phyloP scores from a whole-genome alignment of 192 early-diverging fungal species.

The Coemansia sp. region DNA sequence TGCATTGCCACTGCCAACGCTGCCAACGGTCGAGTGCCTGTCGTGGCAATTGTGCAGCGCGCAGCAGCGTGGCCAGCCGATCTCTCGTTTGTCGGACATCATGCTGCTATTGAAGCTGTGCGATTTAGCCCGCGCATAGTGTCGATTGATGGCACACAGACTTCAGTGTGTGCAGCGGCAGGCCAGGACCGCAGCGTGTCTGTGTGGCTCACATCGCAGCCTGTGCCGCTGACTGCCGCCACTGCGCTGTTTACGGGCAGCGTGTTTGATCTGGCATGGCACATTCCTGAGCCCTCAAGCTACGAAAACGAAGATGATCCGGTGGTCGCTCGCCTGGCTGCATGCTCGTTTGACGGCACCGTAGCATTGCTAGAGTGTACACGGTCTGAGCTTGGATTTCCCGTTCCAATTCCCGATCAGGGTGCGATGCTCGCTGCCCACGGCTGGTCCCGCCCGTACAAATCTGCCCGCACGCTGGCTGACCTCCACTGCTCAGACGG shows the following conservation, averaged over 20 bases:
- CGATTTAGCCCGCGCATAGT: slow-evolving; percentile 87
- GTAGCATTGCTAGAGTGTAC: slow-evolving; percentile 74
- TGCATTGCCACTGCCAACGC: slow-evolving; percentile 89
- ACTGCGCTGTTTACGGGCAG: slow-evolving; percentile 78
- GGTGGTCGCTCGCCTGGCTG: slow-evolving; percentile 60
- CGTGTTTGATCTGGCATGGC: slow-evolving; percentile 86
- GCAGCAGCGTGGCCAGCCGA: slow-evolving; percentile 72
- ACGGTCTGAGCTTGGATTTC: slow-evolving; percentile 66
- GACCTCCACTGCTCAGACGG: not conserved
- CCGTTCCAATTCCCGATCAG: slow-evolving; percentile 64
- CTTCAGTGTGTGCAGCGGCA: slow-evolving; percentile 79
- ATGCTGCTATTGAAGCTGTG: slow-evolving; percentile 82
- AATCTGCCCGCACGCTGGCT: slow-evolving; percentile 1
- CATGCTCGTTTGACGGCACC: slow-evolving; percentile 90
- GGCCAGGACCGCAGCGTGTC: slow-evolving; percentile 86
- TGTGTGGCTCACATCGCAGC: slow-evolving; percentile 81
- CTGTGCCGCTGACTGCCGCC: slow-evolving; percentile 68
- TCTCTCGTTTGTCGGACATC: slow-evolving; percentile 85
- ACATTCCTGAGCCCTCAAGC: slow-evolving; percentile 51
- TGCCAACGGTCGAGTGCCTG: slow-evolving; percentile 72
- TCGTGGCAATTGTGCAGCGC: slow-evolving; percentile 78
- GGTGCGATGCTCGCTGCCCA: slow-evolving; percentile 49
- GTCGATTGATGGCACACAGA: slow-evolving; percentile 31
- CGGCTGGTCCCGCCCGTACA: slow-evolving; percentile 17
- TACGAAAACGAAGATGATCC: slow-evolving; percentile 10